Evolutionary conservation across 768 basidiomycete genomes (phyloP).

Genomic region (Glaciozyma antarctica): DNA sequence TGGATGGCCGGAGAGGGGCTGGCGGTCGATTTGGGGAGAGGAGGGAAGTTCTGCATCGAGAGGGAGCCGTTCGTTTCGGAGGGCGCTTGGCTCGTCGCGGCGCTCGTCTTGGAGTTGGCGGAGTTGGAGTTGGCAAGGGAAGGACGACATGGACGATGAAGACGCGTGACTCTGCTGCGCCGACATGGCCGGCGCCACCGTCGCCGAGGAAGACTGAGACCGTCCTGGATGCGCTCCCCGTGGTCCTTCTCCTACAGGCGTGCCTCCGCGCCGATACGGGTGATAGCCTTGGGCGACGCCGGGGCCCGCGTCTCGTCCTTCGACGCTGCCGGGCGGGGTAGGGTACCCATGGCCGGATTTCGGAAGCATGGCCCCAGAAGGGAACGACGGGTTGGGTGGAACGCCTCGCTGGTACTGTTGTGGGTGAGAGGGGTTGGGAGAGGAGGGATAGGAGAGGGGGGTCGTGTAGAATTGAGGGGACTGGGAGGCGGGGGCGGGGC

Average conservation of each 20-base stretch:
- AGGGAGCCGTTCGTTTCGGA: conserved; percentile 1
- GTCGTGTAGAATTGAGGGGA: conserved; percentile 11
- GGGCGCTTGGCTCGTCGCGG: conserved; percentile 3
- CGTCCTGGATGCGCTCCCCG: background rate
- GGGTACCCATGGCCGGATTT: conserved; percentile 25
- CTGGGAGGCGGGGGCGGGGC: conserved; percentile 2
- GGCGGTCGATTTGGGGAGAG: background rate
- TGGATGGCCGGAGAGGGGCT: background rate
- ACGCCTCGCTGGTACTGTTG: background rate
- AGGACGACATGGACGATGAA: background rate
- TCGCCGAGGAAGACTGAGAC: background rate
- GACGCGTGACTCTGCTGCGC: background rate
- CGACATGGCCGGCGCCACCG: background rate
- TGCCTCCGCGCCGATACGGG: conserved; percentile 16
- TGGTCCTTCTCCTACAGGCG: background rate
- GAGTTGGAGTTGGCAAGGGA: too few relatives aligned
- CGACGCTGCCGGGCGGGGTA: conserved; percentile 21
- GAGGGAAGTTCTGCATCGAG: conserved; percentile 7
- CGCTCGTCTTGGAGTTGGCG: too few relatives aligned
- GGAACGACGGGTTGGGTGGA: background rate
- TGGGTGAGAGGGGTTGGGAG: background rate
- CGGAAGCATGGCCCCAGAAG: conserved; percentile 25
- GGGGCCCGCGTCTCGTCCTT: conserved; percentile 8
- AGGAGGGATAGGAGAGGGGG: conserved; percentile 4
- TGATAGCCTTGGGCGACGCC: conserved; percentile 25